A percentile compares a stretch with the other conserved stretches of the same genome.
phyloP scores from a whole-genome alignment of 805 yeast genomes.

The Nakazawaea peltata region DNA sequence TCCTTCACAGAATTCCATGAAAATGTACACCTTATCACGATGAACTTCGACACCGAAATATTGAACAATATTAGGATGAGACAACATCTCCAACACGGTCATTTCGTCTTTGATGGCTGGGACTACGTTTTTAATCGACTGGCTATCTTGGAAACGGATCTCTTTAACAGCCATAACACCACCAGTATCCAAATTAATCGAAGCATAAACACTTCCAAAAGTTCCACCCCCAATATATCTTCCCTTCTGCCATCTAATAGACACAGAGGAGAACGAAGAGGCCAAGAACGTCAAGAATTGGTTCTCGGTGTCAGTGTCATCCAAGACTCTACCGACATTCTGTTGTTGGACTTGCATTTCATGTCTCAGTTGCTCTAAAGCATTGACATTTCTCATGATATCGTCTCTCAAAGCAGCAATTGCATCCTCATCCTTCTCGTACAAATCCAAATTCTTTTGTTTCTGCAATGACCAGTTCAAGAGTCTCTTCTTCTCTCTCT shows the following conservation, averaged over 20 bases:
- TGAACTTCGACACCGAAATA: slow-evolving; percentile 97
- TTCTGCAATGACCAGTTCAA: slow-evolving; percentile 44
- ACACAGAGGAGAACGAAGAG: slow-evolving; percentile 79
- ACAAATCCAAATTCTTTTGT: slow-evolving; percentile 47
- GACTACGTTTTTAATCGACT: slow-evolving; percentile 73
- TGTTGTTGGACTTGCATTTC: slow-evolving; percentile 34
- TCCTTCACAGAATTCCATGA: slow-evolving; percentile 97
- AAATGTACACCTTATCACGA: slow-evolving; percentile 87
- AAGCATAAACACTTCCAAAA: slow-evolving; percentile 90
- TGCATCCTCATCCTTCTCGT: slow-evolving; percentile 46
- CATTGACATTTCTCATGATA: slow-evolving; percentile 55
- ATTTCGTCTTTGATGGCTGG: slow-evolving; percentile 92
- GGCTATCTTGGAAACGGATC: slow-evolving; percentile 82
- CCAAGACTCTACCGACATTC: slow-evolving; percentile 81
- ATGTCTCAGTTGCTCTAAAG: slow-evolving; percentile 51
- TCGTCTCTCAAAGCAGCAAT: slow-evolving; percentile 56
- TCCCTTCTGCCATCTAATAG: slow-evolving; percentile 97
- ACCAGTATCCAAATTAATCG: slow-evolving; percentile 89
- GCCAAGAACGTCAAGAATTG: slow-evolving; percentile 83
- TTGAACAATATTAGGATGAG: slow-evolving; percentile 95
- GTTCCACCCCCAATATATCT: slow-evolving; percentile 91
- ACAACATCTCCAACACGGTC: slow-evolving; percentile 90
- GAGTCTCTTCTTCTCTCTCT: slow-evolving; percentile 48
- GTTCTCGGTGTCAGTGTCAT: slow-evolving; percentile 79
- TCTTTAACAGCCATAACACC: slow-evolving; percentile 97